Percentiles rank a stretch among this genome's conserved stretches.
These are phyloP conservation scores for Sporothrix euskadiensis DNA, from an alignment of 2,329 filamentous ascomycete genomes.

Conservation along the genomic window DNA sequence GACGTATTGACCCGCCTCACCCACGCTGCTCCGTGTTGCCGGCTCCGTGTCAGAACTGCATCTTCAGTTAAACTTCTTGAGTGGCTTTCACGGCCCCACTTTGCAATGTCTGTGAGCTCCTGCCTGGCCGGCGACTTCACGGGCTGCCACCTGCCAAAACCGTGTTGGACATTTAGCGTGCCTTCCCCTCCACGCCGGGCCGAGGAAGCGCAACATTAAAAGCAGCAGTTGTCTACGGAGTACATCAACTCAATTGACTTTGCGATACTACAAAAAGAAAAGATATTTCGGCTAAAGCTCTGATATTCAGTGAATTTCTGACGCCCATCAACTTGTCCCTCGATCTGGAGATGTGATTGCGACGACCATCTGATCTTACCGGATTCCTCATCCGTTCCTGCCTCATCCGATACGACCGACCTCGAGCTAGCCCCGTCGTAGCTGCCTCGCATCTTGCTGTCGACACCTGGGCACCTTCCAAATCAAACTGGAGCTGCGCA, in stretches of 20 bases:
- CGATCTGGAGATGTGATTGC: not conserved
- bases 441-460: not conserved
- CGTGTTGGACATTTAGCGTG: not conserved
- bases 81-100: not conserved
- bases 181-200: conserved; percentile 8
- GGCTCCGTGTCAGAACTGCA: not conserved
- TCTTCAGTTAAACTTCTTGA: not conserved
- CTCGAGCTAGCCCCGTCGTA: not conserved
- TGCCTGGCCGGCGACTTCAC: not conserved
- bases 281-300: too few relatives aligned
- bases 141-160: not conserved
- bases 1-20: not conserved
- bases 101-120: not conserved
- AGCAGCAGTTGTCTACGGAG: not conserved
- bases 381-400: conserved; percentile 3
- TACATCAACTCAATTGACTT: not conserved
- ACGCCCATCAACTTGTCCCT: not conserved
- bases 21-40: not conserved
- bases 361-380: not conserved
- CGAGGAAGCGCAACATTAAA: not conserved
- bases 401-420: not conserved
- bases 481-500: conserved; percentile 14
- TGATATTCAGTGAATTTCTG: not conserved
- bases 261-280: too few relatives aligned
- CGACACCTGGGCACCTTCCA: conserved; percentile 11